Conservation (phyloP, 2,329 filamentous ascomycete species). For the Clonostachys chloroleuca region DNA sequence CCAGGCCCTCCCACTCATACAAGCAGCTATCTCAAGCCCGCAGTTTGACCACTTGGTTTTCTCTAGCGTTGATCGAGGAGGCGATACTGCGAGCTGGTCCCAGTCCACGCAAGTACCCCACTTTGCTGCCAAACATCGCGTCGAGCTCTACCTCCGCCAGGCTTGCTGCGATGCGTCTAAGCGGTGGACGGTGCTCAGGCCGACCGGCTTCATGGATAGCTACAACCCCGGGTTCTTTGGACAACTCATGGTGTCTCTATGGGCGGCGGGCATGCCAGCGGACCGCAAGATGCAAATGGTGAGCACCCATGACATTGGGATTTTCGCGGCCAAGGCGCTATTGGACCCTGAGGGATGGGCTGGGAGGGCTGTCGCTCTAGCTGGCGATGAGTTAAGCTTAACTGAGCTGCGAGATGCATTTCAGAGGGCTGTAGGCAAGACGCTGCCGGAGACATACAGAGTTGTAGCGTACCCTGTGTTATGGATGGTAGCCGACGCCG, state of each 20-base stretch:
- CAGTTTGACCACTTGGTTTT: conserved; percentile 19
- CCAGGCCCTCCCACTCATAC: conserved; percentile 13
- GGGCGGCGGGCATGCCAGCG: conserved; percentile 13
- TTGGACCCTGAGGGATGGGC: conserved; percentile 8
- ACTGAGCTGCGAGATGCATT: conserved; percentile 1
- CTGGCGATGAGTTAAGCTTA: conserved; percentile 9
- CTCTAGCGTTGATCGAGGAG: conserved; percentile 10
- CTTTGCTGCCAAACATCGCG: conserved; percentile 10
- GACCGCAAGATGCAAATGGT: conserved; percentile 15
- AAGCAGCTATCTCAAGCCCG: conserved; percentile 6
- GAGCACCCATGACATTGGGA: conserved; percentile 16
- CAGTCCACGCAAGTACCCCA: conserved; percentile 9
- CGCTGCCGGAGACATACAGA: conserved; percentile 3
- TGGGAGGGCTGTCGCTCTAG: conserved; percentile 6
- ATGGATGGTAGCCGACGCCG: conserved; percentile 8
- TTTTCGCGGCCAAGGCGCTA: conserved; percentile 9
- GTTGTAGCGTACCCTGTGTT: conserved; percentile 6
- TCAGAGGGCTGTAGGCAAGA: background rate
- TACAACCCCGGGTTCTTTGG: conserved; percentile 14
- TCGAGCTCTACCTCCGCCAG: conserved; percentile 9
- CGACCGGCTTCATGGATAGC: conserved; percentile 18
- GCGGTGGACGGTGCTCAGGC: conserved; percentile 16
- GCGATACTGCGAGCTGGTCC: conserved; percentile 8
- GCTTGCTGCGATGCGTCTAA: conserved; percentile 1
- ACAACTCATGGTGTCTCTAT: conserved; percentile 15